Base-by-base conservation (phyloP, 1,284 basidiomycete genomes). In the Microbotryum violaceum region DNA sequence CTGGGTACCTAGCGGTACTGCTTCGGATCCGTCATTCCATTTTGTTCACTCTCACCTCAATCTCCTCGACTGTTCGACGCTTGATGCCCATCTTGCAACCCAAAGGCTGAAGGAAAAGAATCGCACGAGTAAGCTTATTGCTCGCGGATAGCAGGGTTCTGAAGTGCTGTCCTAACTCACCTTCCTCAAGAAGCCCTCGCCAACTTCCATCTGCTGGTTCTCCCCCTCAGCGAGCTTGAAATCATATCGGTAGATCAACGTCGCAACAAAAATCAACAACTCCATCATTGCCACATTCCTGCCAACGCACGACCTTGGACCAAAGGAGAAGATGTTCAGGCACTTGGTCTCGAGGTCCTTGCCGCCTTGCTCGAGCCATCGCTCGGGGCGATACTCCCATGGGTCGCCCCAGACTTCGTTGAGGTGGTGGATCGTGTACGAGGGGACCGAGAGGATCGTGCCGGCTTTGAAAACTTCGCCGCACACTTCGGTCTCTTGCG, bases 111-210 rank as follows among this genome's bases (percentile, higher is more conserved):
- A 23, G 20, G 33, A 16, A 23, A 27, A 20, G 18, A 54, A 44
- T n/a, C 7, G 44, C 33, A 9, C 23, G 14, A 18, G 31, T 49
- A 25, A 48, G 55, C n/a, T 14, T 27, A 6, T 6, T 27, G 27
- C 27, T 27, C 27, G 27, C 6, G 27, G 27, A 27, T 27, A 27
- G 5, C 6, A 27, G 27, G 27, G 27, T 27, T 27, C 6, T 27
- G 5, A 27, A 6, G 27, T 27, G 27, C 27, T 27, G 5, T 27
- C 27, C 27, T 27, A 6, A 27, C 27, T 27, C 27, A n/a, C 49
- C 44, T 89, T 89, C 69, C 87, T 79, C 67, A 90, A 75, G 78
- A 90, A 89, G 2, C 88, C 88, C 74, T 90, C 88, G 31, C 82
- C 76, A 1, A 84, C 87, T 37, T 80, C 78, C 58, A 90, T 75